These are phyloP conservation scores for Coprinellus micaceus DNA, from an alignment of 768 basidiomycete species.

Conservation along the genomic window DNA sequence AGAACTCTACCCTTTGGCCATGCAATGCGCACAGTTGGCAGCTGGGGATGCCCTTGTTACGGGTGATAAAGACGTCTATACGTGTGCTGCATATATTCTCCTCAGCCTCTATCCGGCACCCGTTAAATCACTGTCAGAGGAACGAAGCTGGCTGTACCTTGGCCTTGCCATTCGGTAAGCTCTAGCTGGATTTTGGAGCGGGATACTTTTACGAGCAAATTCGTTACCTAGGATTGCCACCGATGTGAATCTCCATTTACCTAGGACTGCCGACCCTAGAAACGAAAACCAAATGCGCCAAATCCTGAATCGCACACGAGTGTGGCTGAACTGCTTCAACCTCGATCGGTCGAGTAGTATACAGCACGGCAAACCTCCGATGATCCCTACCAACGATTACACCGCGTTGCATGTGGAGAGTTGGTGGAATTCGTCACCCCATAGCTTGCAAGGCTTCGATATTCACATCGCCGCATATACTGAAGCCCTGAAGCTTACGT, in stretches of 20 bases:
- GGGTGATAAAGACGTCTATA: slow-evolving; percentile 79
- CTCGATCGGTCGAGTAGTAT: slow-evolving; percentile 85
- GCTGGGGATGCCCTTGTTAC: slow-evolving; percentile 74
- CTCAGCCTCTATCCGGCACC: slow-evolving; percentile 76
- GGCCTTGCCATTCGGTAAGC: slow-evolving; percentile 80
- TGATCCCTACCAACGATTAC: slow-evolving; percentile 74
- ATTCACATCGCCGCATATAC: slow-evolving; percentile 80
- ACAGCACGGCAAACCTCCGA: slow-evolving; percentile 85
- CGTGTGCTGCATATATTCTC: slow-evolving; percentile 79
- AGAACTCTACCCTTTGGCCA: slow-evolving; percentile 63
- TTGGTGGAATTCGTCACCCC: slow-evolving; percentile 68
- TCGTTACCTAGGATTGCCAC: slow-evolving; percentile 64
- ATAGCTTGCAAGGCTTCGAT: slow-evolving; percentile 72
- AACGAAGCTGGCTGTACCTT: slow-evolving; percentile 85
- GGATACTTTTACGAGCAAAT: slow-evolving; percentile 1
- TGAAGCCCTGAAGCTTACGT: slow-evolving; percentile 63
- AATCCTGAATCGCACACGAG: slow-evolving; percentile 83
- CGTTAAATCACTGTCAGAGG: slow-evolving; percentile 80
- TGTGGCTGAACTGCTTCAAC: slow-evolving; percentile 90
- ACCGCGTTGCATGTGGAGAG: slow-evolving; percentile 64
- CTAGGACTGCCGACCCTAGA: slow-evolving; percentile 64
- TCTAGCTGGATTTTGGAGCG: background rate
- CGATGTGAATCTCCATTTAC: slow-evolving; percentile 84
- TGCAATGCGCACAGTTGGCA: slow-evolving; percentile 73
- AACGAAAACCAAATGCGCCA: slow-evolving; percentile 83